Evolutionary conservation across 2,329 filamentous ascomycete genomes (phyloP), one percentile per base, ranked within the genome.

Genomic region (Verticillium longisporum): DNA sequence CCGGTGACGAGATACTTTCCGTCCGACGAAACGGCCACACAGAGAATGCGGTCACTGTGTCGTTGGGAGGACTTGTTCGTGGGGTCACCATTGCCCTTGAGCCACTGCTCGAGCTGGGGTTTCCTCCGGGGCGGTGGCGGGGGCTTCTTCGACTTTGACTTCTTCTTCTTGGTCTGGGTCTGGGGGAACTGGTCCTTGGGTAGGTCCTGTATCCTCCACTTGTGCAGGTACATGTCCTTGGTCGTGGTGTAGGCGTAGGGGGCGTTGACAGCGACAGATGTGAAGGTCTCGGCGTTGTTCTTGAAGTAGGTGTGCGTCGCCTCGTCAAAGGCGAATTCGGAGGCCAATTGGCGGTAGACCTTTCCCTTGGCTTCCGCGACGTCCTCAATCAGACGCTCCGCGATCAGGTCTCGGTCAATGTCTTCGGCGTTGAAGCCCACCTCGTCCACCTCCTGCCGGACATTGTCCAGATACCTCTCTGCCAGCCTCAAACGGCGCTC

Each of bases 1-100:
- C 94, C 95, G 0, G 95, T 98, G 7, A 90, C 95, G 58, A 99
- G 86, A 66, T 88, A 98, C 73, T 91, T 92, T 37, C 95, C 95
- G 62, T 96, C 93, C 55, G 92, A 86, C 0, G 92, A 97, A 21
- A 92, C 91, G 0, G 92, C 93, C 34, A 98, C 88, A 53, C 88
- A 87, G 57, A 97, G 79, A 32, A 99, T 97, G 32, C 86, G 82
- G 38, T 84, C 88, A 0, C 88, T 88, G 71, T 98, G 95, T 13
- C 93, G 89, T 68, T 90, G 83, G 67, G 88, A 94, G 70, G 79
- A 77, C 68, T 82, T 80, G 70, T 92, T 86, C 59, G 83, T 82
- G 53, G 79, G 77, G 62, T 79, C 81, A 61, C 77, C 78, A 66
- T 87, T 82, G 54, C 85, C 91, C 71, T 83, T 88, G 64, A 82